Percentiles rank a stretch among this genome's conserved stretches.
Conservation (phyloP, 768 basidiomycete genomes). For the Termitomyces sp. region DNA sequence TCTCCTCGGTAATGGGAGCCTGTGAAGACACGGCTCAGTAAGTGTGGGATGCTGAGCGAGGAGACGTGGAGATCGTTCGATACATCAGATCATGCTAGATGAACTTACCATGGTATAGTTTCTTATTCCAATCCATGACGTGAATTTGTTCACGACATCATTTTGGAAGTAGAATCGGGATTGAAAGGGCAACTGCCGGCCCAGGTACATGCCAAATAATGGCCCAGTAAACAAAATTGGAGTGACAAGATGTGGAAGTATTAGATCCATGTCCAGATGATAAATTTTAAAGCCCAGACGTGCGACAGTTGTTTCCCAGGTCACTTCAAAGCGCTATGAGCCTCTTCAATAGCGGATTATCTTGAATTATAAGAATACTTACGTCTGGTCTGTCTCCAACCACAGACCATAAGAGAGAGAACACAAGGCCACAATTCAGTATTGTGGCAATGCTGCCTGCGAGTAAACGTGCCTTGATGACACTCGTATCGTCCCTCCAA, state of each 20-base stretch:
- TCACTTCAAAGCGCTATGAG: conserved; percentile 11
- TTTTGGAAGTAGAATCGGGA: conserved; percentile 36
- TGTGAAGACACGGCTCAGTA: conserved; percentile 27
- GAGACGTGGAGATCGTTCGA: background rate
- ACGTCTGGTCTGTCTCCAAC: conserved; percentile 18
- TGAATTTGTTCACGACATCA: conserved; percentile 35
- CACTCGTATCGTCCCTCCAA: conserved; percentile 79
- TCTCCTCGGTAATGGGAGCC: conserved; percentile 91
- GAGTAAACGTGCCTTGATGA: conserved; percentile 73
- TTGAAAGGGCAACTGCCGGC: conserved; percentile 50
- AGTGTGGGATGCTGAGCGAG: background rate
- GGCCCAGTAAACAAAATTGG: conserved; percentile 79
- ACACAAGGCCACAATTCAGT: conserved; percentile 49
- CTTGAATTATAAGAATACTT: background rate
- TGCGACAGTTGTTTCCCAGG: conserved; percentile 25
- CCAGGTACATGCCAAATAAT: conserved; percentile 51
- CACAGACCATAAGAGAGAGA: conserved; percentile 30
- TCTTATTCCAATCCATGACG: conserved; percentile 54
- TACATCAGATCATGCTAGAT: background rate
- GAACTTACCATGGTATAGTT: conserved; percentile 55
- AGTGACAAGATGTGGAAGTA: conserved; percentile 54
- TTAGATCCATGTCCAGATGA: conserved; percentile 9
- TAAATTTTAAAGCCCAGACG: conserved; percentile 35
- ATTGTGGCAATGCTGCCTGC: conserved; percentile 64
- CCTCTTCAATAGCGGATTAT: background rate